Percentiles rank a stretch among this genome's conserved stretches.
phyloP scores from a whole-genome alignment of 2,329 filamentous ascomycete species.

The Plectosphaerella cucumerina region DNA sequence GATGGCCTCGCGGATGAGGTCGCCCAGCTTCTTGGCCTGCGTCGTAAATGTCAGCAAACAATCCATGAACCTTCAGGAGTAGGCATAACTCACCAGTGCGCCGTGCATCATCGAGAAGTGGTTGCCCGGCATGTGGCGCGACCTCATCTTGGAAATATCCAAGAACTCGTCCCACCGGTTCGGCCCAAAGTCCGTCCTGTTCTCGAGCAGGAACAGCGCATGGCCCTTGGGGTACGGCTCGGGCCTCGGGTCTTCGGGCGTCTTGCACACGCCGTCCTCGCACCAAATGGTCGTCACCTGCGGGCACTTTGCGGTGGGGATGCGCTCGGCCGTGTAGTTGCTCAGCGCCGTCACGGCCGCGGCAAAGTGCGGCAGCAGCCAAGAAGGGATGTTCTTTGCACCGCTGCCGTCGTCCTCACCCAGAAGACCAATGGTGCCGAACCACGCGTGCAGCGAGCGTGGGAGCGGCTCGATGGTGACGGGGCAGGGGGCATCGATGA shows the following conservation, averaged over 20 bases:
- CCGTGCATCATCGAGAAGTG: constrained; percentile 77
- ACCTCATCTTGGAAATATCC: constrained; percentile 56
- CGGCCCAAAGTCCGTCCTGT: constrained; percentile 66
- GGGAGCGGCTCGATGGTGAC: constrained; percentile 66
- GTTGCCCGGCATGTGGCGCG: constrained; percentile 65
- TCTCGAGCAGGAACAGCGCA: constrained; percentile 68
- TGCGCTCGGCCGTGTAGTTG: constrained; percentile 62
- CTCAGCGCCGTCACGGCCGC: constrained; percentile 65
- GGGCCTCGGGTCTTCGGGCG: constrained; percentile 60
- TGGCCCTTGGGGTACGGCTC: constrained; percentile 55
- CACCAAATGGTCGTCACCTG: constrained; percentile 66
- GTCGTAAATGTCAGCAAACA: constrained; percentile 11
- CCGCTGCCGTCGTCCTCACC: constrained; percentile 52
- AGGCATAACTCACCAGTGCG: constrained; percentile 26
- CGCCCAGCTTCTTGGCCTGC: constrained; percentile 30
- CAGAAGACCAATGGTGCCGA: constrained; percentile 67
- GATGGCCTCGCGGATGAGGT: constrained; percentile 30
- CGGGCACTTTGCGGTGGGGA: constrained; percentile 55
- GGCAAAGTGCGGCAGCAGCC: constrained; percentile 71
- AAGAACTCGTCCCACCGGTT: constrained; percentile 68
- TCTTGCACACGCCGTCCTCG: constrained; percentile 67
- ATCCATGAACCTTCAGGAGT: background rate
- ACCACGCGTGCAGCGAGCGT: constrained; percentile 62
- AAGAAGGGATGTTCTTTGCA: constrained; percentile 58
- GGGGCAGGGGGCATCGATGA: constrained; percentile 65